A percentile compares a stretch with the other conserved stretches of the same genome.
phyloP scores from a whole-genome alignment of 2,329 filamentous ascomycete species.

The Fusarium denticulatum region DNA sequence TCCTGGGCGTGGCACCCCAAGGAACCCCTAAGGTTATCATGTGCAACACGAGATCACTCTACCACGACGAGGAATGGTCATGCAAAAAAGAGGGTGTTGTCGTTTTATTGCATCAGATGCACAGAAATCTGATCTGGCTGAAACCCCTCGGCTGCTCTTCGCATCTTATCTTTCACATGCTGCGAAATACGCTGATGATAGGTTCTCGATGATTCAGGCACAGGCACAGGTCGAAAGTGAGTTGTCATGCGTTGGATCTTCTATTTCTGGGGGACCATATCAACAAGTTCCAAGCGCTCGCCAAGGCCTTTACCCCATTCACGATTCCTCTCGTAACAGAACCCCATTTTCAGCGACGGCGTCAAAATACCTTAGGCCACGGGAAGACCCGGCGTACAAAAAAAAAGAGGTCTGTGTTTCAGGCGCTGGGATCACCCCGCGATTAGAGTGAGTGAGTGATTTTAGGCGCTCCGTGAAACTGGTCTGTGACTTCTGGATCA shows the following conservation, averaged over 20 bases:
- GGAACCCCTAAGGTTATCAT: neutral
- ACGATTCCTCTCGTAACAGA: neutral
- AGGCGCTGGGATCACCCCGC: slow-evolving; percentile 25
- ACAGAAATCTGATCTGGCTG: slow-evolving; percentile 1
- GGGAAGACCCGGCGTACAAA: slow-evolving; percentile 23
- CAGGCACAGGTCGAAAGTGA: slow-evolving; percentile 3
- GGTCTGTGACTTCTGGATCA: slow-evolving; percentile 12
- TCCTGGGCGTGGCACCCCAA: slow-evolving; percentile 27
- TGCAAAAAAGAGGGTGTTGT: slow-evolving; percentile 4
- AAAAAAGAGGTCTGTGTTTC: slow-evolving; percentile 16
- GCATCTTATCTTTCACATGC: slow-evolving; percentile 27
- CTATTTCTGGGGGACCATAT: neutral
- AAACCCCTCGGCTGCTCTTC: slow-evolving; percentile 11
- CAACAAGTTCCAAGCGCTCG: neutral
- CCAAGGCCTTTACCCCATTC: slow-evolving; percentile 9
- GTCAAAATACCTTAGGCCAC: neutral
- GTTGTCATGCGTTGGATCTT: neutral
- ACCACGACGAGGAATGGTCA: slow-evolving; percentile 17
- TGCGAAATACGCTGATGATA: neutral
- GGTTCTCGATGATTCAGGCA: neutral
- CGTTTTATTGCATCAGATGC: slow-evolving; percentile 1
- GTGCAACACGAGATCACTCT: slow-evolving; percentile 22
- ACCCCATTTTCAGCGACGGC: neutral
- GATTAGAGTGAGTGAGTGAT: neutral
- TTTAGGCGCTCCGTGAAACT: slow-evolving; percentile 24